These are phyloP conservation scores for Penicillium cosmopolitanum DNA, from an alignment of 495 filamentous ascomycete genomes.

Conservation along the genomic window DNA sequence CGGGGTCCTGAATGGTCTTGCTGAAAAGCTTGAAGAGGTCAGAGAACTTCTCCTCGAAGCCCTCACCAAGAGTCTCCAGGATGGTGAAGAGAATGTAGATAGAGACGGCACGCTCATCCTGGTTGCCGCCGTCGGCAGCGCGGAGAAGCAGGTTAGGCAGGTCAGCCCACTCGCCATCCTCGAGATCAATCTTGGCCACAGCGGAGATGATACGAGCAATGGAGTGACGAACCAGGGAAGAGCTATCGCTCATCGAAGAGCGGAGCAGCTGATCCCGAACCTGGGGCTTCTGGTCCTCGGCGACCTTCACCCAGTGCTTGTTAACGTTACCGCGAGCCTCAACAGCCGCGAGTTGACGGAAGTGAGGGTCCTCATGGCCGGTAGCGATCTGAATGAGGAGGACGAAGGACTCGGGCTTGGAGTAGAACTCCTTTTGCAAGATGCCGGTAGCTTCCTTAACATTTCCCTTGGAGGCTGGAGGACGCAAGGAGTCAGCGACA, in stretches of 20 bases:
- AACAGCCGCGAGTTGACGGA: slow-evolving; percentile 89
- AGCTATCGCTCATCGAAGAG: slow-evolving; percentile 76
- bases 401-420: slow-evolving; percentile 77
- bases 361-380: slow-evolving; percentile 66
- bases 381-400: slow-evolving; percentile 84
- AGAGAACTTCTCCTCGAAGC: slow-evolving; percentile 73
- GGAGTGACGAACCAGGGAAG: slow-evolving; percentile 77
- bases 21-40: slow-evolving; percentile 82
- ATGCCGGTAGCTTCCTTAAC: slow-evolving; percentile 90
- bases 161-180: slow-evolving; percentile 84
- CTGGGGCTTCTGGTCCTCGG: slow-evolving; percentile 68
- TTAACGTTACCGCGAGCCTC: slow-evolving; percentile 78
- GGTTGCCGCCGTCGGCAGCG: slow-evolving; percentile 69
- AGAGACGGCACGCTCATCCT: slow-evolving; percentile 83
- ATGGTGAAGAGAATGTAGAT: slow-evolving; percentile 92
- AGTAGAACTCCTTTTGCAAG: slow-evolving; percentile 90
- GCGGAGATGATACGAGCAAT: slow-evolving; percentile 85
- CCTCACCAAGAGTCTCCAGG: slow-evolving; percentile 80
- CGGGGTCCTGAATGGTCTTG: slow-evolving; percentile 85
- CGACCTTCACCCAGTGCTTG: slow-evolving; percentile 79
- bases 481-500: slow-evolving; percentile 15
- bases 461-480: slow-evolving; percentile 45
- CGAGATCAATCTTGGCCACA: slow-evolving; percentile 83
- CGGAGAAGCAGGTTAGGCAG: slow-evolving; percentile 74
- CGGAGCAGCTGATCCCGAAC: slow-evolving; percentile 82